Conservation (phyloP, 2,329 filamentous ascomycete genomes). For the Colletotrichum sansevieriae region DNA sequence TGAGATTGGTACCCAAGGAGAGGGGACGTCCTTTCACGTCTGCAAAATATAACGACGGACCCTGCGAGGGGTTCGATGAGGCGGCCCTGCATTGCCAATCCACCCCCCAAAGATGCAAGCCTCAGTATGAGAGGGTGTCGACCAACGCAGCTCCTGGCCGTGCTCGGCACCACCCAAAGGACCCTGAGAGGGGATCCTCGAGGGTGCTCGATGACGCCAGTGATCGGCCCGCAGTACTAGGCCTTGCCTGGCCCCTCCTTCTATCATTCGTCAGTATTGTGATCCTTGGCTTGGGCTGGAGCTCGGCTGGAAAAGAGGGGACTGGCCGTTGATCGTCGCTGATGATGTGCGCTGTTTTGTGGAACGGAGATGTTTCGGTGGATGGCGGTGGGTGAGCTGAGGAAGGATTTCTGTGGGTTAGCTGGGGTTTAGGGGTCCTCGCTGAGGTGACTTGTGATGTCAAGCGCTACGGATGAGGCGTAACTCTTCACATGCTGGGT, state of each 20-base stretch:
- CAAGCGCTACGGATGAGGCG: background rate
- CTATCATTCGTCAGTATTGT: background rate
- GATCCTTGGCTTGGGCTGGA: background rate
- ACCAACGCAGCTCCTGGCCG: background rate
- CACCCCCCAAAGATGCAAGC: background rate
- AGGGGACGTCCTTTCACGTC: background rate
- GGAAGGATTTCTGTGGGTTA: background rate
- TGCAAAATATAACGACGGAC: background rate
- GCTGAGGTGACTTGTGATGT: constrained; percentile 26
- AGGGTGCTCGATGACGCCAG: constrained; percentile 32
- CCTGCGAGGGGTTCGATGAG: constrained; percentile 31
- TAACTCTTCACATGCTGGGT: constrained; percentile 18
- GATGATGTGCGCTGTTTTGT: constrained; percentile 1
- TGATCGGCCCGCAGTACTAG: constrained; percentile 32
- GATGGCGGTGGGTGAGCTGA: background rate
- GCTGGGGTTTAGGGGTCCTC: background rate
- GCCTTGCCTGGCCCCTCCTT: background rate
- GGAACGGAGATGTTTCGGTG: background rate
- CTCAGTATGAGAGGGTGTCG: constrained; percentile 23
- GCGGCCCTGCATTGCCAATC: constrained; percentile 17
- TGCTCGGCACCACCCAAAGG: background rate
- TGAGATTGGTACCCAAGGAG: constrained; percentile 29
- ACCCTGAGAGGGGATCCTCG: constrained; percentile 27
- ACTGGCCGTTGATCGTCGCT: constrained; percentile 11
- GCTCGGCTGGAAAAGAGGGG: background rate